Base-by-base conservation (phyloP, 78 protist genomes). In the Dictyostelium brefeldianum region DNA sequence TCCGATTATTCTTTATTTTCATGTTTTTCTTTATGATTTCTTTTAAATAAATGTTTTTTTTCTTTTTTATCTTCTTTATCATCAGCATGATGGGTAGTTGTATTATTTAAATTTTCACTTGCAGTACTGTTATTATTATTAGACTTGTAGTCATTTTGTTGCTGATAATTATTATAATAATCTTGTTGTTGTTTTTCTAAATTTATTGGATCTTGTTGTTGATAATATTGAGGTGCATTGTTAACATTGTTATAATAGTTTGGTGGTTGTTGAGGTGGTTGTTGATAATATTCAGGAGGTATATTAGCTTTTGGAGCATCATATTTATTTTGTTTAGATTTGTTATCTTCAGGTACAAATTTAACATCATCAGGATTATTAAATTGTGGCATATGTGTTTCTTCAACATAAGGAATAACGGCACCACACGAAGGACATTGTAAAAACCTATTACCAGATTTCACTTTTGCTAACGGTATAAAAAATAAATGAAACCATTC, bases 371-470 rank as follows among this genome's bases (percentile, higher is more conserved):
- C 83, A 0, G 67, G 81, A 50, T 46, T 25, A 14, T 27, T 43
- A 75, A 27, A 56, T 17, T 17, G 22, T 8, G 85, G 75, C n/a
- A 27, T 56, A 9, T 36, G 31, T 31, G 11, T 22, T 43, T 80
- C 25, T 73, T 22, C 75, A n/a, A 59, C 71, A 50, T 81, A 81
- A 4, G 89, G 89, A 17, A 62, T 36, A 25, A 78, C 67, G 17
- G 67, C 50, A 22, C 89, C 89, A 81, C 89, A 81, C 2, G 74
- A n/a, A 3, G 89, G 74, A 48, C 89, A 81, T 15, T 80, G 89
- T 8, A 81, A 17, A 50, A 48, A 81, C 17, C 25, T 54, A 31
- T 46, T 41, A 0, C 89, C 89, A 22, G 11, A 48, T 50, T 81
- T 81, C 5, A 64, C 59, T 50, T 81, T 81, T 48, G 47, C 46